A percentile compares a stretch with the other conserved stretches of the same genome.
phyloP scores from a whole-genome alignment of 192 early-diverging fungal genomes.

The Backusella psychrophila region DNA sequence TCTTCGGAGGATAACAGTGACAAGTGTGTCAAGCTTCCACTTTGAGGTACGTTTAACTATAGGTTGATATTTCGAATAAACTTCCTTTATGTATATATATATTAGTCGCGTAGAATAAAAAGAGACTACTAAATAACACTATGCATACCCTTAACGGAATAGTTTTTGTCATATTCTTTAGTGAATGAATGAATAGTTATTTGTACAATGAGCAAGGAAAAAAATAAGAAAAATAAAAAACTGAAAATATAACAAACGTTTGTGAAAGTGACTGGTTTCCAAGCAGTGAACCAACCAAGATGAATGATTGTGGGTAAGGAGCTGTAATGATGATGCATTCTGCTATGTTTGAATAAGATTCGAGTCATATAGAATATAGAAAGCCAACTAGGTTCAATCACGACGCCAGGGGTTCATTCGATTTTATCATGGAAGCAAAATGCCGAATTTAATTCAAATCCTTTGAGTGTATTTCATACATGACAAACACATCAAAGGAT shows the following conservation, averaged over 20 bases:
- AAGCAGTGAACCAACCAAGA: background rate
- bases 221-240: background rate
- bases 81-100: background rate
- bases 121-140: background rate
- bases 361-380: too few relatives aligned
- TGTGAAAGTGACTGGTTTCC: background rate
- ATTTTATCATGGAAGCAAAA: too few relatives aligned
- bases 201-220: background rate
- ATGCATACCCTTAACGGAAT: background rate
- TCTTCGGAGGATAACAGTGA: background rate
- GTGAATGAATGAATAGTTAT: background rate
- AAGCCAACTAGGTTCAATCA: too few relatives aligned
- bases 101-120: background rate
- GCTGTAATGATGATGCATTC: too few relatives aligned
- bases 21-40: background rate
- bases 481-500: background rate
- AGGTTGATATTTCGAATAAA: background rate
- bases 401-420: too few relatives aligned
- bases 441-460: too few relatives aligned
- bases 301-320: too few relatives aligned
- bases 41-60: background rate
- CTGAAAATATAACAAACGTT: background rate
- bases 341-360: too few relatives aligned
- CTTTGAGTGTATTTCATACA: too few relatives aligned
- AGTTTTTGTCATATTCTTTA: background rate